Percentiles rank a stretch among this genome's conserved stretches.
Evolutionary conservation across 331 rosid species (phyloP).

Genomic region (Malus hybrid): DNA sequence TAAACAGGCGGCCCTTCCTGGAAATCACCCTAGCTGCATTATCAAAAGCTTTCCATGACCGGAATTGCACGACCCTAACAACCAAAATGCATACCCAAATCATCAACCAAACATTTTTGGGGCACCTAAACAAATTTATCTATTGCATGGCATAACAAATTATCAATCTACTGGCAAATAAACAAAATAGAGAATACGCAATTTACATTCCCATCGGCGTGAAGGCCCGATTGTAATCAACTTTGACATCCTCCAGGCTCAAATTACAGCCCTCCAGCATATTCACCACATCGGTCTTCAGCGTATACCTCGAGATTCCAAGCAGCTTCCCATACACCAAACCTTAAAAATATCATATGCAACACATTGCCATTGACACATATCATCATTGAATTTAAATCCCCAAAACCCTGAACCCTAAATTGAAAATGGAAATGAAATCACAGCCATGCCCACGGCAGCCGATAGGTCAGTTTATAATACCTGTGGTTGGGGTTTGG

Average conservation of each 20-base stretch:
- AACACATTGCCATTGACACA: background rate
- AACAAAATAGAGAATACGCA: background rate
- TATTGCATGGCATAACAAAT: constrained; percentile 12
- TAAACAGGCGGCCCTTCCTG: constrained; percentile 42
- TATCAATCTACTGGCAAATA: background rate
- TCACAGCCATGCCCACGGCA: too few relatives aligned
- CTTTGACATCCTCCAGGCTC: constrained; percentile 65
- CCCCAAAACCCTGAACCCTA: background rate
- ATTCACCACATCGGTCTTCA: constrained; percentile 67
- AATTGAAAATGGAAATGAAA: too few relatives aligned
- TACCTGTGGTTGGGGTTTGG: too few relatives aligned
- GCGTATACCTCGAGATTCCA: constrained; percentile 33
- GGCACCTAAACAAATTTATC: background rate
- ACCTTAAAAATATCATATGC: constrained; percentile 22
- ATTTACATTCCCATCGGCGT: constrained; percentile 44
- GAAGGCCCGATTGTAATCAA: constrained; percentile 44
- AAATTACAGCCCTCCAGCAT: constrained; percentile 60
- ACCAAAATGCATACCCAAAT: background rate
- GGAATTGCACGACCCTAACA: constrained; percentile 68
- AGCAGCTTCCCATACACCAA: constrained; percentile 38
- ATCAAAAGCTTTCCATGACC: constrained; percentile 20
- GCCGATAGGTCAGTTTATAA: background rate
- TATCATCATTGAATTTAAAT: background rate
- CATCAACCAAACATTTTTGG: background rate
- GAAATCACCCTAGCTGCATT: constrained; percentile 26